phyloP scores from a whole-genome alignment of 768 basidiomycete genomes.

The Chiua virens region DNA sequence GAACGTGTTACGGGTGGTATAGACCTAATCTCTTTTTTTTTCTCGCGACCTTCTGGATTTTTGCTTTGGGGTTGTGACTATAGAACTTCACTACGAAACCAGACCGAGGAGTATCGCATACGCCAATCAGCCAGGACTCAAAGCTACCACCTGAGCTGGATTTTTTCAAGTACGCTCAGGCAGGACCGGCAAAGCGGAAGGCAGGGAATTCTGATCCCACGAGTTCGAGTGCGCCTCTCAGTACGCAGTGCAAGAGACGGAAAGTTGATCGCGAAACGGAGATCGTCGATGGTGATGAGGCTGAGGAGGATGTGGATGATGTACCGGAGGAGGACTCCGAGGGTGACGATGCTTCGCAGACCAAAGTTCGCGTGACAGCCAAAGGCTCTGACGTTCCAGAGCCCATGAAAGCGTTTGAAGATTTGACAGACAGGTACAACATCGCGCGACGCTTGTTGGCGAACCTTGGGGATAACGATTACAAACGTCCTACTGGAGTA shows the following conservation, averaged over 20 bases:
- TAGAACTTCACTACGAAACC: conserved; percentile 27
- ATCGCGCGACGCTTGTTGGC: conserved; percentile 59
- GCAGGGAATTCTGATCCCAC: conserved; percentile 16
- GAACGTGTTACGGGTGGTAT: neutral
- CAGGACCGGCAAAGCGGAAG: conserved; percentile 55
- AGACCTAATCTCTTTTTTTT: neutral
- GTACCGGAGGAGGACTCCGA: conserved; percentile 18
- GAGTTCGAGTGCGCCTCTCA: conserved; percentile 9
- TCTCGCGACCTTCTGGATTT: neutral
- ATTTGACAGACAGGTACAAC: conserved; percentile 55
- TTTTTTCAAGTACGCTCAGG: conserved; percentile 86
- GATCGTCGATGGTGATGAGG: conserved; percentile 15
- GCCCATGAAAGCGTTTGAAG: conserved; percentile 57
- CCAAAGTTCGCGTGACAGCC: conserved; percentile 64
- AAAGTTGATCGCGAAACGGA: conserved; percentile 28
- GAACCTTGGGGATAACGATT: conserved; percentile 63
- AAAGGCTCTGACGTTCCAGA: conserved; percentile 74
- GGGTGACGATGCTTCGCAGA: conserved; percentile 20
- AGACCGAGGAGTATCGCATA: conserved; percentile 21
- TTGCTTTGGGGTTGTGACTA: neutral
- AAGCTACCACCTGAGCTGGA: conserved; percentile 79
- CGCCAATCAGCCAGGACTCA: conserved; percentile 31
- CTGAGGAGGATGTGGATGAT: too few relatives aligned
- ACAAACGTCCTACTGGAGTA: conserved; percentile 72
- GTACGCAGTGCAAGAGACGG: conserved; percentile 27